Evolutionary conservation across 805 yeast genomes (phyloP), one percentile per base, ranked within the genome.

Genomic region (Wickerhamomyces kurtzmanii): DNA sequence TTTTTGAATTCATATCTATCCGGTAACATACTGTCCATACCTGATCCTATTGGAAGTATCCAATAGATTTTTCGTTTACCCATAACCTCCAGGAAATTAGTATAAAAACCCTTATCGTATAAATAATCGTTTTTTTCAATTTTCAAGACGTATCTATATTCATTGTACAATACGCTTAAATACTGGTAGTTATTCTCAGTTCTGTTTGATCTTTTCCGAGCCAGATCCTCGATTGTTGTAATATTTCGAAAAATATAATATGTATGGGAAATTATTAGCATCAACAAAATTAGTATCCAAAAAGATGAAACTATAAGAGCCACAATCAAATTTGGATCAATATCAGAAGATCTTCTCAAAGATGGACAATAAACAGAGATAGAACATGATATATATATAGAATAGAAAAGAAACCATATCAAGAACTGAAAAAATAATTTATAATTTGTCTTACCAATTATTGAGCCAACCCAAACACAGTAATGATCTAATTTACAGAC

Each of bases 401-500:
- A 59, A 24, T 56, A 46, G 3, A 48, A 14, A 16, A 53, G 48
- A 17, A 62, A 50, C 40, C 59, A 55, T 5, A 59, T 23, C 18
- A 66, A 42, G 40, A 66, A 76, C 35, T 69, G 73, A 4, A 75
- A 28, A 42, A 86, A 86, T 17, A 60, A 53, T 27, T 65, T 46
- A 46, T 73, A 72, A 51, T 89, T 87, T 21, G 56, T 49, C 33
- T 68, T 66, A 0, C 94, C 96, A 24, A 87, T 70, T 5, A 73
- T 69, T 0, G 65, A 48, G 1, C 94, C 93, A 1, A 89, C 51
- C 78, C 84, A 85, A 1, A 72, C 45, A 47, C 97, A 87, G 43
- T 65, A 78, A 49, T 87, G 97, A 51, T 87, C 97, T 61, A 82
- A 79, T 32, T 67, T 62, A 0, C 82, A 73, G 0, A 86, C 72